Evolutionary conservation across 768 basidiomycete species (phyloP).

Genomic region (Boletales sp.): DNA sequence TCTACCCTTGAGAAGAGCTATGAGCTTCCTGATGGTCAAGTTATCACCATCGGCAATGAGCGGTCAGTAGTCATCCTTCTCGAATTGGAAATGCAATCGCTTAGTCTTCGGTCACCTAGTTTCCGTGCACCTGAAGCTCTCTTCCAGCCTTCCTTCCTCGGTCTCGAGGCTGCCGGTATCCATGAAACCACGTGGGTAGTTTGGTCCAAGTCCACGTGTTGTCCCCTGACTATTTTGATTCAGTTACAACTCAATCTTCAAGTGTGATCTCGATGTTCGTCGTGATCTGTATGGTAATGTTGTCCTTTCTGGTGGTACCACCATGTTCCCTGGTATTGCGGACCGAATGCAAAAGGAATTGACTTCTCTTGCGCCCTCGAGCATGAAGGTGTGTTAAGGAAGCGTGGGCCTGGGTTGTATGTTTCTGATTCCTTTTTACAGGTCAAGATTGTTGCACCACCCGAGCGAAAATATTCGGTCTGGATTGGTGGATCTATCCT

Average conservation of each 20-base stretch:
- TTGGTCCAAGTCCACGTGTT: neutral
- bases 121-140: slow-evolving; percentile 58
- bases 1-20: slow-evolving; percentile 91
- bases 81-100: neutral
- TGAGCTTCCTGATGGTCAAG: slow-evolving; percentile 89
- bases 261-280: slow-evolving; percentile 68
- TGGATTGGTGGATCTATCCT: slow-evolving; percentile 90
- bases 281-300: slow-evolving; percentile 34
- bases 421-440: slow-evolving; percentile 17
- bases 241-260: slow-evolving; percentile 57
- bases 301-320: slow-evolving; percentile 75
- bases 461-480: slow-evolving; percentile 93
- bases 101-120: slow-evolving; percentile 19
- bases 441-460: slow-evolving; percentile 92
- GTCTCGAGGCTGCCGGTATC: slow-evolving; percentile 82
- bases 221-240: slow-evolving; percentile 1
- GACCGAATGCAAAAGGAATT: slow-evolving; percentile 97
- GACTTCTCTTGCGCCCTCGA: slow-evolving; percentile 70
- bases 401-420: neutral
- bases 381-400: slow-evolving; percentile 65
- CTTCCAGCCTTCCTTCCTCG: slow-evolving; percentile 57
- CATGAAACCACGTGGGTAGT: slow-evolving; percentile 56
- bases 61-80: slow-evolving; percentile 32
- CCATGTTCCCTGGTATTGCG: slow-evolving; percentile 95
- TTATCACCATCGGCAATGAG: slow-evolving; percentile 81